Percentiles rank a stretch among this genome's conserved stretches.
Conservation (phyloP, 208 protist species). For the Leishmania guyanensis region DNA sequence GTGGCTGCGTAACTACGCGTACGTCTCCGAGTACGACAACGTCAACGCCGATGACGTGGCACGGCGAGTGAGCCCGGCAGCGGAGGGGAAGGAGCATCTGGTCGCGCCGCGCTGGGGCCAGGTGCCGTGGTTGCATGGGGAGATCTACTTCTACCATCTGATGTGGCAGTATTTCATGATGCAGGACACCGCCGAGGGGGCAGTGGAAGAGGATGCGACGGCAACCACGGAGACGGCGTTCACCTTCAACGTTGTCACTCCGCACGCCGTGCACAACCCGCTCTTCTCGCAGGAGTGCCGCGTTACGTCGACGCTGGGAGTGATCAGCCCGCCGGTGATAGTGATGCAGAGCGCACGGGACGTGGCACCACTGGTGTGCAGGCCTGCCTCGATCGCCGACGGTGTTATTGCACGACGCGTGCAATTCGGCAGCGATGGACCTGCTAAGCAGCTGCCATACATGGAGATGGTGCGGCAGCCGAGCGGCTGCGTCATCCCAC, state of each 20-base stretch:
- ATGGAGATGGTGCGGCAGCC: slow-evolving; percentile 23
- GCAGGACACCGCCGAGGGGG: slow-evolving; percentile 20
- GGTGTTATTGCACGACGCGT: slow-evolving; percentile 30
- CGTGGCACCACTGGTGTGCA: slow-evolving; percentile 18
- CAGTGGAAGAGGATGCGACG: background rate
- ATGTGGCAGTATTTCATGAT: slow-evolving; percentile 81
- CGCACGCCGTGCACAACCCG: slow-evolving; percentile 55
- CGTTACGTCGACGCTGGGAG: slow-evolving; percentile 27
- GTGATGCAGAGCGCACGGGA: slow-evolving; percentile 29
- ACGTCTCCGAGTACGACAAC: slow-evolving; percentile 44
- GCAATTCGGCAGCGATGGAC: background rate
- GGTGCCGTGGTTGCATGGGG: slow-evolving; percentile 88
- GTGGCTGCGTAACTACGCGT: slow-evolving; percentile 83
- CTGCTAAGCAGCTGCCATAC: slow-evolving; percentile 27
- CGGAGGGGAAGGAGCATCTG: slow-evolving; percentile 1
- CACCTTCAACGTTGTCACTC: slow-evolving; percentile 65
- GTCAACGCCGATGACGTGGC: slow-evolving; percentile 13
- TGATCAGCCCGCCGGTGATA: slow-evolving; percentile 34
- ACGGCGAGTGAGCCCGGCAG: slow-evolving; percentile 22
- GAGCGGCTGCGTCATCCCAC: slow-evolving; percentile 22
- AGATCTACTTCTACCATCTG: slow-evolving; percentile 91
- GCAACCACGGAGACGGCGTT: slow-evolving; percentile 2
- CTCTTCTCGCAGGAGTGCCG: slow-evolving; percentile 46
- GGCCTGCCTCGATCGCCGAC: slow-evolving; percentile 23
- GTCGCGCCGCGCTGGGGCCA: slow-evolving; percentile 80